Evolutionary conservation across 2,329 filamentous ascomycete species (phyloP).

Genomic region (Aspergillus clavatus): DNA sequence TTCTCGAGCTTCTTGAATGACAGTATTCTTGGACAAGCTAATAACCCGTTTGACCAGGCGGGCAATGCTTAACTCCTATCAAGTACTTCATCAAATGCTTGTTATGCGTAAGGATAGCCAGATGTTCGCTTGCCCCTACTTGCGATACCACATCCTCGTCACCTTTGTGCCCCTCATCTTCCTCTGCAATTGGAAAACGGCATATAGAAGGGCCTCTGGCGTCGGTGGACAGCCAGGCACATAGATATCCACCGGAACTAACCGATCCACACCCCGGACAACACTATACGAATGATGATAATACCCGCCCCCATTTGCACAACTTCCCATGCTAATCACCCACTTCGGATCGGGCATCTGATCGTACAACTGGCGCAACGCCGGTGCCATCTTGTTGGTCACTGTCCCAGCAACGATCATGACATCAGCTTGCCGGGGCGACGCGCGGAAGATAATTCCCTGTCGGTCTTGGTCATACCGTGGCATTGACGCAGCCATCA

Average conservation of each 20-base stretch:
- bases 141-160: slow-evolving; percentile 51
- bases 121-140: not conserved
- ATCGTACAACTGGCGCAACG: slow-evolving; percentile 83
- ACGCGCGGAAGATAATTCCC: slow-evolving; percentile 84
- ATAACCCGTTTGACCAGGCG: not conserved
- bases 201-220: slow-evolving; percentile 50
- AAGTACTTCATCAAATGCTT: not conserved
- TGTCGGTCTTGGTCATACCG: slow-evolving; percentile 85
- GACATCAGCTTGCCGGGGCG: slow-evolving; percentile 80
- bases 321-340: slow-evolving; percentile 81
- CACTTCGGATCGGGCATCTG: slow-evolving; percentile 91
- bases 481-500: slow-evolving; percentile 87
- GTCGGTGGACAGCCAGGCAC: slow-evolving; percentile 66
- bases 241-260: slow-evolving; percentile 76
- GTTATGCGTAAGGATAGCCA: not conserved
- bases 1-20: not conserved
- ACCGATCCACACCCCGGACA: slow-evolving; percentile 67
- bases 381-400: slow-evolving; percentile 92
- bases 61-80: not conserved
- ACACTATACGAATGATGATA: slow-evolving; percentile 83
- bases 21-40: not conserved
- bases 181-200: slow-evolving; percentile 70
- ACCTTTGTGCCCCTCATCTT: slow-evolving; percentile 59
- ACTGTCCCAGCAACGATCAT: slow-evolving; percentile 90
- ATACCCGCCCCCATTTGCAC: slow-evolving; percentile 79